phyloP scores from a whole-genome alignment of 257 asterid species.

The Jaltomata sinuosa region DNA sequence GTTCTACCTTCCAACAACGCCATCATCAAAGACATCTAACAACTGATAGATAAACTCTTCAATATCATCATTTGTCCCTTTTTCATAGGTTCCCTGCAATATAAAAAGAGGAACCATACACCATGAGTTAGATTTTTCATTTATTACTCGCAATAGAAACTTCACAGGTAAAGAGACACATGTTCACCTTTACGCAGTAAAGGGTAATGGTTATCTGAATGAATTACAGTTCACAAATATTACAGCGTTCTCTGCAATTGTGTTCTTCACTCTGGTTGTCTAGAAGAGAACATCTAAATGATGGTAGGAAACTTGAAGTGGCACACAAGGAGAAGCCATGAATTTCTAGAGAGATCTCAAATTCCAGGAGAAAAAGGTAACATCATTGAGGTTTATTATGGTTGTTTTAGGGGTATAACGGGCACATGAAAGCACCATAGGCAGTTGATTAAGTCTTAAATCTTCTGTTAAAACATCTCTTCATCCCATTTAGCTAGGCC shows the following conservation, averaged over 20 bases:
- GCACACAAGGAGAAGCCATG: background rate
- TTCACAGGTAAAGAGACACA: background rate
- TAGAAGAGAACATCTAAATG: background rate
- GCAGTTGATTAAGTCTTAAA: background rate
- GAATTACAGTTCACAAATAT: background rate
- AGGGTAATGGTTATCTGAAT: background rate
- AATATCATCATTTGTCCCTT: constrained; percentile 80
- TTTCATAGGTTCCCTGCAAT: constrained; percentile 79
- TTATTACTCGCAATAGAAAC: background rate
- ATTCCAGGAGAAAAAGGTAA: background rate
- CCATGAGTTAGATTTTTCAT: background rate
- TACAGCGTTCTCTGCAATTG: background rate
- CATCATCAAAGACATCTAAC: constrained; percentile 64
- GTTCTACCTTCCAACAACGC: constrained; percentile 57
- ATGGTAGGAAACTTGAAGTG: background rate
- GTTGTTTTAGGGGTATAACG: background rate
- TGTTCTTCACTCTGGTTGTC: background rate
- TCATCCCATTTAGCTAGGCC: background rate
- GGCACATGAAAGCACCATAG: background rate
- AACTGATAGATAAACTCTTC: constrained; percentile 82
- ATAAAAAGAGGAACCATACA: background rate
- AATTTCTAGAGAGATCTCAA: background rate
- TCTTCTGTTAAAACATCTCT: background rate
- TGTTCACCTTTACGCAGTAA: background rate
- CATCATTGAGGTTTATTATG: background rate